These are phyloP conservation scores for Thuja plicata DNA, from an alignment of 83 land plant genomes.

Conservation along the genomic window DNA sequence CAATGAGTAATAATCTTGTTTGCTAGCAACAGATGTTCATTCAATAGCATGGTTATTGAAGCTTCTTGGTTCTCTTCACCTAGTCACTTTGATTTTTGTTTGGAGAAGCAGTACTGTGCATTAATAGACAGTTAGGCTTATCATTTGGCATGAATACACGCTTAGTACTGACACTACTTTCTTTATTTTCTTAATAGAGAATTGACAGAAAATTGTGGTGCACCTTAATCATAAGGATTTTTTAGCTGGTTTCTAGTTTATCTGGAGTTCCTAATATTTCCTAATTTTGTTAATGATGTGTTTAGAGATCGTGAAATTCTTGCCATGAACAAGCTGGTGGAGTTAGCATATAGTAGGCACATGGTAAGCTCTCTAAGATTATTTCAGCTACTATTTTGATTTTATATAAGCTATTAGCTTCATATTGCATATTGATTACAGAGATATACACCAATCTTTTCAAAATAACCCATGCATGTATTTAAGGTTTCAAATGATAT, in stretches of 20 bases:
- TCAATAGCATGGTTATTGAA: background rate
- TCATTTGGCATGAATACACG: background rate
- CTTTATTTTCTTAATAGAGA: background rate
- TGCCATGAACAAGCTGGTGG: slow-evolving; percentile 81
- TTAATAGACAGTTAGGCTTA: background rate
- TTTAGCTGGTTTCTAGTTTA: background rate
- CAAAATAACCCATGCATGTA: background rate
- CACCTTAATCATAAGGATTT: background rate
- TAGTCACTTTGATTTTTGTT: background rate
- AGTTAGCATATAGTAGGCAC: slow-evolving; percentile 69
- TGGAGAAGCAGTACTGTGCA: background rate
- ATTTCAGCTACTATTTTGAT: background rate
- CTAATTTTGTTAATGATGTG: slow-evolving; percentile 1
- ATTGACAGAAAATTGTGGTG: background rate
- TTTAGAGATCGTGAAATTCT: slow-evolving; percentile 72
- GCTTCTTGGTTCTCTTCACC: background rate
- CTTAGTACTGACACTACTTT: background rate
- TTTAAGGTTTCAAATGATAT: slow-evolving; percentile 1
- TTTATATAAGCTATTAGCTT: background rate
- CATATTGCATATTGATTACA: background rate
- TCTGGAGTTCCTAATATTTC: background rate
- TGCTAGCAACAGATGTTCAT: background rate
- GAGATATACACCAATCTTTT: background rate
- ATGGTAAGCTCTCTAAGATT: slow-evolving; percentile 42
- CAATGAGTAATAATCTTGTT: background rate